Base-by-base conservation (phyloP, 176 grass and related monocot genomes). In the Juncus inflexus region DNA sequence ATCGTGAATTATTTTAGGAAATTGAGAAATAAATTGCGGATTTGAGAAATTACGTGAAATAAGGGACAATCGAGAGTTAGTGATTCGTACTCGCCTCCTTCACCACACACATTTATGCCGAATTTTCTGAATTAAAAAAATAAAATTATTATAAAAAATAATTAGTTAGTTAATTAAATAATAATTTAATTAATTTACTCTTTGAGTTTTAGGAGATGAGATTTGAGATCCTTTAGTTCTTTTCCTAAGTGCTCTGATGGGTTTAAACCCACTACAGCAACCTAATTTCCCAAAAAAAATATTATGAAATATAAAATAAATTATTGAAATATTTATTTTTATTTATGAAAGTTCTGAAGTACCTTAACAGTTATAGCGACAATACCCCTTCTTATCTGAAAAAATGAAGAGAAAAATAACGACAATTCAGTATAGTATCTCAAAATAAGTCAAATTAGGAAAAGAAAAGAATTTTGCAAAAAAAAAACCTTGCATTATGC, bases 1-100 rank as follows among this genome's bases (percentile, higher is more conserved):
- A 12, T 41, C 42, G 55, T 70, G 8, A 60, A 65, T 7, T 9
- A 36, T 58, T 7, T 50, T 42, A 70, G 12, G 9, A 45, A 42
- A 58, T 41, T 70, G 2, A 57, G 6, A 52, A 69, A 52, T 3
- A 4, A 42, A 47, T 28, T 28, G 19, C 1, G 19, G 19, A 28
- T 6, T 49, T 60, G 10, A 60, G 51, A 66, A 89, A 84, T 91
- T 86, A 96, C 92, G 78, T 53, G 63, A 78, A 96, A 96, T 9
- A 96, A 74, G 79, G 92, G 92, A 86, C 92, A 97, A 63, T 97
- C 87, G 77, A 97, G 92, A 69, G 92, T 97, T 72, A 97, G 62
- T 53, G 92, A 91, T 86, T 97, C 92, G 60, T 97, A 97, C 81
- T 97, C 92, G 83, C 92, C 87, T 77, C 87, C 92, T 91, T 97